Evolutionary conservation across 2,329 filamentous ascomycete genomes (phyloP).

Genomic region (Monascus ruber): DNA sequence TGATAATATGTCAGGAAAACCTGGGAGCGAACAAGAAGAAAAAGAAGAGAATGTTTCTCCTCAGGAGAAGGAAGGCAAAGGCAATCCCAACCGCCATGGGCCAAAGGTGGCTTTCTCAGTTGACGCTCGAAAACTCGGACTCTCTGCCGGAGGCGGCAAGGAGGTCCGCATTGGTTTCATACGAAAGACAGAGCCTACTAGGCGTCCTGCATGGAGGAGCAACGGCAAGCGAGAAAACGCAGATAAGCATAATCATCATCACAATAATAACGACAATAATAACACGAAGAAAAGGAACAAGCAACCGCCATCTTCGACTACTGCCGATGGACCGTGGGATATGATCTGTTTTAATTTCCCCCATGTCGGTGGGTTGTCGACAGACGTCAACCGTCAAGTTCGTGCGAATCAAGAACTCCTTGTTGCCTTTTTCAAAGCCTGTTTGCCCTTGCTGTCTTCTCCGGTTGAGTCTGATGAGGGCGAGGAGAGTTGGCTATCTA

Average conservation of each 20-base stretch:
- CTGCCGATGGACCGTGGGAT: conserved; percentile 46
- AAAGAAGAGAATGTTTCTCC: conserved; percentile 5
- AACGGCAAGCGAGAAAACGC: no score
- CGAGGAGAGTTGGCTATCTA: conserved; percentile 2
- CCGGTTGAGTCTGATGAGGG: conserved; percentile 11
- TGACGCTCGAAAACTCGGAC: conserved; percentile 32
- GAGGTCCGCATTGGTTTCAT: conserved; percentile 30
- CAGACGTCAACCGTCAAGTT: conserved; percentile 88
- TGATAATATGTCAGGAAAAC: background rate
- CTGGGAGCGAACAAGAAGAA: background rate
- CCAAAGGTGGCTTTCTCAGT: conserved; percentile 31
- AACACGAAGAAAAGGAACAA: conserved; percentile 15
- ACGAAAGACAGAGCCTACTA: no score
- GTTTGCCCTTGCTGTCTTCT: conserved; percentile 28
- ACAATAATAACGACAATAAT: conserved; percentile 9
- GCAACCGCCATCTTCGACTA: background rate
- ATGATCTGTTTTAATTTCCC: conserved; percentile 93
- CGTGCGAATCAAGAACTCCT: conserved; percentile 66
- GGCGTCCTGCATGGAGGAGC: no score
- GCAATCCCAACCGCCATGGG: conserved; percentile 3
- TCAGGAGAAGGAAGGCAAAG: conserved; percentile 3
- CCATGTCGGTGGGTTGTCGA: conserved; percentile 83
- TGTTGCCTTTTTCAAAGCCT: conserved; percentile 38
- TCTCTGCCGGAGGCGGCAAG: conserved; percentile 27
- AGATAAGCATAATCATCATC: no score